Conservation (phyloP, 768 basidiomycete species). For the Termitomyces sp. region DNA sequence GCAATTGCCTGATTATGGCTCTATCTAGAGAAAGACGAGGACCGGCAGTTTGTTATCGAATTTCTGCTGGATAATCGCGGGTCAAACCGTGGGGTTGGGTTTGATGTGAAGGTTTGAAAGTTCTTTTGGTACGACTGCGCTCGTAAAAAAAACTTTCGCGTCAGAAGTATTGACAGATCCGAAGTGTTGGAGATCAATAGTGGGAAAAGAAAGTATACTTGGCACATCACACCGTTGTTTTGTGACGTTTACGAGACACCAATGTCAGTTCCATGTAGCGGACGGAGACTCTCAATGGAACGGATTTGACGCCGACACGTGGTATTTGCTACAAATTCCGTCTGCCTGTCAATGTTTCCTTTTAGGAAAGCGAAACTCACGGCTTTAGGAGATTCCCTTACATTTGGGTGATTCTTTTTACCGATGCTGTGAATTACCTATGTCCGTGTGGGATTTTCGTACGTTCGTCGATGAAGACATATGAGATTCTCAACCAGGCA, state of each 20-base stretch:
- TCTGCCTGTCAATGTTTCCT: neutral
- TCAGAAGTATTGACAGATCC: neutral
- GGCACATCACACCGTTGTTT: neutral
- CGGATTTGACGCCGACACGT: neutral
- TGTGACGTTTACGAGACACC: neutral
- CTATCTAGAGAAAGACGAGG: neutral
- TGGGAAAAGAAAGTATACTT: neutral
- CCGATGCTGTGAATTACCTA: neutral
- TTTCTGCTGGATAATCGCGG: neutral
- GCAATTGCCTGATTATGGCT: neutral
- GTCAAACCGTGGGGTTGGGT: neutral
- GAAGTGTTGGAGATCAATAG: neutral
- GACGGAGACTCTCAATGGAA: neutral
- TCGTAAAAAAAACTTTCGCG: neutral
- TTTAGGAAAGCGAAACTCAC: conserved; percentile 1
- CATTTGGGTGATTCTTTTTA: neutral
- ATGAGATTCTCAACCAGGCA: neutral
- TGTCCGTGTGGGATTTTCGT: neutral
- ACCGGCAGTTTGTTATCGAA: neutral
- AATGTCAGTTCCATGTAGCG: neutral
- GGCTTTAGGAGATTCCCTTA: neutral
- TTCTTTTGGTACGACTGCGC: too few species aligned
- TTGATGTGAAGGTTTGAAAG: neutral
- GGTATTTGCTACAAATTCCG: neutral
- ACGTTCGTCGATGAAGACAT: neutral